Evolutionary conservation across 257 asterid species (phyloP).

Genomic region (Solanum piurae): DNA sequence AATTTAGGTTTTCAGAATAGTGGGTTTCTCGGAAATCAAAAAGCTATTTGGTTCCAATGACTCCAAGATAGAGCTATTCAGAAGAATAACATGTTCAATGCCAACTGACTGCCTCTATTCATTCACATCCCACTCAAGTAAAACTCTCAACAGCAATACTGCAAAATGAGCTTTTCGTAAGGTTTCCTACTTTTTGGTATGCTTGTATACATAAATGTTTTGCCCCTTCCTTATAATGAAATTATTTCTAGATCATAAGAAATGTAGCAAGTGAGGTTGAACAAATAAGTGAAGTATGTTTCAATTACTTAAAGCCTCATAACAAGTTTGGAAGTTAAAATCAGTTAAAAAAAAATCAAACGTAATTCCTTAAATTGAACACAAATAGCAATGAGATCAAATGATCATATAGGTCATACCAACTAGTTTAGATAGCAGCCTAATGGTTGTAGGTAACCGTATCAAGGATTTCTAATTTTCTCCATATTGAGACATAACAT

Average conservation of each 20-base stretch:
- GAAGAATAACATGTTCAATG: neutral
- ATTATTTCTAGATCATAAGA: neutral
- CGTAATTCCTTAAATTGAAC: neutral
- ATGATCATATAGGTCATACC: neutral
- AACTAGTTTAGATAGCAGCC: neutral
- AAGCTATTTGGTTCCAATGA: neutral
- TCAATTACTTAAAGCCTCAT: neutral
- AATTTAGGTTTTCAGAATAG: neutral
- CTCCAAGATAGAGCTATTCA: neutral
- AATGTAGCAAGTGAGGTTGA: neutral
- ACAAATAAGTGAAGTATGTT: neutral
- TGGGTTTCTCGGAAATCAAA: neutral
- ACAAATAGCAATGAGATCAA: neutral
- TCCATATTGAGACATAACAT: neutral
- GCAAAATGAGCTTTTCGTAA: neutral
- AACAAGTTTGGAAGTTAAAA: neutral
- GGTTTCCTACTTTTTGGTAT: neutral
- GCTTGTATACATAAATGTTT: neutral
- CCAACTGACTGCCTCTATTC: neutral
- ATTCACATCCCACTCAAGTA: neutral
- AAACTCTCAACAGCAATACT: neutral
- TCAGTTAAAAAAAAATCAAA: neutral
- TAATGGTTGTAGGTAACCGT: neutral
- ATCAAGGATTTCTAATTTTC: neutral
- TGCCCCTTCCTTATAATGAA: neutral